Evolutionary conservation across 2,329 filamentous ascomycete genomes (phyloP).

Genomic region (Leptographium galeiforme): DNA sequence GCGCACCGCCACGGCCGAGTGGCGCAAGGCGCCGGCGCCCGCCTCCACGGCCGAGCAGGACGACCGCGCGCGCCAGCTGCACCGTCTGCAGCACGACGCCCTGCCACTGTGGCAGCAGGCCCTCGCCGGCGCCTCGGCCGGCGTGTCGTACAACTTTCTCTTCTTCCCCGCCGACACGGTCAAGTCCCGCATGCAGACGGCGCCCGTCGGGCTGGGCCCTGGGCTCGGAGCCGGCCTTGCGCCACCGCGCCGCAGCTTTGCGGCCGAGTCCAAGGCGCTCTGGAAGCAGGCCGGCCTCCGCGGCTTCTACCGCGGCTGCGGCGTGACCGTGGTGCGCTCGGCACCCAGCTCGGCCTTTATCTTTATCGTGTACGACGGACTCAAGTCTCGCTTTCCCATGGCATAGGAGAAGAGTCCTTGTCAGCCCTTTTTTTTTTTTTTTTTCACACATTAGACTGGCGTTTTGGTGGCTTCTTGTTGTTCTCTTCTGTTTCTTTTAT

Average conservation of each 20-base stretch:
- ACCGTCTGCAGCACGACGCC: slow-evolving; percentile 31
- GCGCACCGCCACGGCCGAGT: slow-evolving; percentile 22
- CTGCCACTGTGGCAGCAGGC: slow-evolving; percentile 81
- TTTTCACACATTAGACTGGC: not conserved
- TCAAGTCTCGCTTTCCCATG: slow-evolving; percentile 56
- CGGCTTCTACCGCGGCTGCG: slow-evolving; percentile 86
- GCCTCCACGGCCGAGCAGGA: slow-evolving; percentile 23
- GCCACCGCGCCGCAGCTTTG: slow-evolving; percentile 46
- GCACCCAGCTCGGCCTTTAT: slow-evolving; percentile 97
- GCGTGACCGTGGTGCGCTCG: slow-evolving; percentile 77
- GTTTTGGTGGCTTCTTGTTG: slow-evolving; percentile 7
- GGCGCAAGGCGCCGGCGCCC: not conserved
- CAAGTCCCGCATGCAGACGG: slow-evolving; percentile 93
- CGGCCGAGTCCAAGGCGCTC: slow-evolving; percentile 55
- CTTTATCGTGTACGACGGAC: slow-evolving; percentile 83
- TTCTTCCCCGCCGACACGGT: slow-evolving; percentile 97
- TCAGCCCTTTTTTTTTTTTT: not conserved
- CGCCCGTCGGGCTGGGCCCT: slow-evolving; percentile 43
- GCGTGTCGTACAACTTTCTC: slow-evolving; percentile 89
- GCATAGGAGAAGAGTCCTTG: slow-evolving; percentile 13
- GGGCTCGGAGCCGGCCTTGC: slow-evolving; percentile 19
- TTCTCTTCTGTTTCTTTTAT: not conserved
- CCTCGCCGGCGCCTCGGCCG: slow-evolving; percentile 71
- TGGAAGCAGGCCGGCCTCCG: slow-evolving; percentile 72
- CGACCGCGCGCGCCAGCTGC: slow-evolving; percentile 21